Conservation (phyloP, 352 stramenopile species). For the Globisporangium camurandrum region DNA sequence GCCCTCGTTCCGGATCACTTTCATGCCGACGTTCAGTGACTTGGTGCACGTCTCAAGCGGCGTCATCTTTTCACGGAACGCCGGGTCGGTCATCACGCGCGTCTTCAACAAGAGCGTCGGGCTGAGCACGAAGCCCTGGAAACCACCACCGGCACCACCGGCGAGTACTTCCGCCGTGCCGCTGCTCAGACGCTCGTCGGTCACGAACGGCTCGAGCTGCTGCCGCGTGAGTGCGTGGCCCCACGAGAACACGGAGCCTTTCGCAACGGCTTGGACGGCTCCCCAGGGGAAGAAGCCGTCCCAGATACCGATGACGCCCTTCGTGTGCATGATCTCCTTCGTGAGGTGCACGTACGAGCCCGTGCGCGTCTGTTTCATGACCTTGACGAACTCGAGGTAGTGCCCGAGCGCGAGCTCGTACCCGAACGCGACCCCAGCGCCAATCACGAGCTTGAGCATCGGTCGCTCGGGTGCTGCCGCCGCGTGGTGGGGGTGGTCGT, state of each 20-base stretch:
- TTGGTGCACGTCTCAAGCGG: constrained; percentile 73
- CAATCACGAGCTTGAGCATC: constrained; percentile 77
- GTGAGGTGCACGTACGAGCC: constrained; percentile 74
- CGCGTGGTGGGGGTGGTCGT: too few relatives aligned
- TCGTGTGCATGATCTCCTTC: constrained; percentile 79
- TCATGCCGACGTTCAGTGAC: constrained; percentile 79
- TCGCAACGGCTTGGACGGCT: constrained; percentile 81
- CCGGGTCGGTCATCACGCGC: constrained; percentile 91
- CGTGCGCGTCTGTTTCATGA: constrained; percentile 88
- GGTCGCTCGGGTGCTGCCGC: constrained; percentile 30
- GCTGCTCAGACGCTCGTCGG: constrained; percentile 43
- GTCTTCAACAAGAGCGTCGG: constrained; percentile 92
- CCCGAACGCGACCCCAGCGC: constrained; percentile 71
- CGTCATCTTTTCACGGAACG: constrained; percentile 90
- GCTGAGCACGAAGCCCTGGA: constrained; percentile 91
- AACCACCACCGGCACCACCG: constrained; percentile 83
- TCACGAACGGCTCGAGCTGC: constrained; percentile 47
- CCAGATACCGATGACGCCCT: constrained; percentile 88
- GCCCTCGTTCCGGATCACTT: constrained; percentile 88
- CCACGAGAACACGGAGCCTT: constrained; percentile 89
- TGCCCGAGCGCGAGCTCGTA: constrained; percentile 88
- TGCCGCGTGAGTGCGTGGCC: constrained; percentile 72
- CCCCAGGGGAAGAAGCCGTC: constrained; percentile 93
- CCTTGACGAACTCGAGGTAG: constrained; percentile 93
- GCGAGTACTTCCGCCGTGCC: constrained; percentile 72